Base-by-base conservation (phyloP, 257 asterid genomes). In the Nicotiana knightiana region DNA sequence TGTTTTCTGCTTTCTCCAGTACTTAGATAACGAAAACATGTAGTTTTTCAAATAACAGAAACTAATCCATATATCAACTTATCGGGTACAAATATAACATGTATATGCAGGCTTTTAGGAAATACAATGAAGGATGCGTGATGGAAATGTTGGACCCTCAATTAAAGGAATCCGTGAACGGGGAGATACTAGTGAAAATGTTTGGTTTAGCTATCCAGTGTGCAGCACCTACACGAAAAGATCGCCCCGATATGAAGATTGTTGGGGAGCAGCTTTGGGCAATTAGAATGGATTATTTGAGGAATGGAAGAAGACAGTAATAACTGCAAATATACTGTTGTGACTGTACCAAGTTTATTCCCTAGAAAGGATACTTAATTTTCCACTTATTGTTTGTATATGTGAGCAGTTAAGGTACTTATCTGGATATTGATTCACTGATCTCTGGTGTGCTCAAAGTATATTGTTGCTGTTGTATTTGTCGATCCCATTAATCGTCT, bases 221-320 rank as follows among this genome's bases (percentile, higher is more conserved):
- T 39, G 98, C 93, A 1, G 99, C 99, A 13, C 99, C 99, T 12
- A 88, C 95, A 17, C 93, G 98, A 63, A 87, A 80, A 1, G 98
- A 94, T 82, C 97, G 98, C 2, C 99, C 99, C 0, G 98, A 94
- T 82, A 94, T 94, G 99, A 93, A 91, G 88, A 81, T 81, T 1
- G 98, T 90, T 0, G 93, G 90, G 8, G 94, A 94, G 90, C 97
- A 90, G 90, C 77, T 96, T 55, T 96, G 99, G 98, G 97, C 86
- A 6, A 93, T 96, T 71, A 86, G 99, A 90, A 91, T 90, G 94
- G 98, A 93, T 80, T 91, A 89, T 85, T 70, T 90, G 88, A 91
- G 77, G 85, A 90, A 90, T 79, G 95, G 90, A 54, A 88, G 85
- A 85, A 87, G 84, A 71, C 81, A 82, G 16, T 83, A 71, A 84